These are phyloP conservation scores for Eremothecium gossypii DNA, from an alignment of 1,139 yeast genomes.

Conservation along the genomic window DNA sequence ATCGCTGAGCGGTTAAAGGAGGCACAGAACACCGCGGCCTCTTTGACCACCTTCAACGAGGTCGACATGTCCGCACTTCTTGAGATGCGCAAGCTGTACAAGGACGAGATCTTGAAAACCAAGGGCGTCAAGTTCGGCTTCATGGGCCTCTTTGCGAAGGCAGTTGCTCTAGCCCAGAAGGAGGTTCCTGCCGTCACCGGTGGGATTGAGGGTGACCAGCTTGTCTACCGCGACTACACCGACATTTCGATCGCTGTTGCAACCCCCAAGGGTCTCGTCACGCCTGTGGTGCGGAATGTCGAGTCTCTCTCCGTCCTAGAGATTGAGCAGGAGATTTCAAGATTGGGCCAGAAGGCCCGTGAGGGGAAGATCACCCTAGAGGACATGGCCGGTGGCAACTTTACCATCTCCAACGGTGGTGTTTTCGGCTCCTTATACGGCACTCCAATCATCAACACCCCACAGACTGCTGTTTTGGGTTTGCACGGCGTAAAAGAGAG, in stretches of 20 bases:
- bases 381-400: constrained; percentile 99
- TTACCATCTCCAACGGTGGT: constrained; percentile 98
- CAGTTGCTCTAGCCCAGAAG: constrained; percentile 86
- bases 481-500: constrained; percentile 97
- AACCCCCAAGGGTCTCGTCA: constrained; percentile 97
- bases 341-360: constrained; percentile 87
- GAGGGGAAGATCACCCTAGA: constrained; percentile 93
- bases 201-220: constrained; percentile 88
- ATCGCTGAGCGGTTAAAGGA: constrained; percentile 99
- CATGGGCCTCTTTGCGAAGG: constrained; percentile 98
- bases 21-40: constrained; percentile 98
- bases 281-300: constrained; percentile 96
- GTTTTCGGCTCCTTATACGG: constrained; percentile 97
- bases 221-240: constrained; percentile 92
- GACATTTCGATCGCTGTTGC: constrained; percentile 97
- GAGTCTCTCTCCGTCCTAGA: constrained; percentile 85
- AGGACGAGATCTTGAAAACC: constrained; percentile 91
- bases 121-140: constrained; percentile 94
- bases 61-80: constrained; percentile 90
- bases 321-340: constrained; percentile 76
- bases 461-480: constrained; percentile 97
- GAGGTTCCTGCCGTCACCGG: constrained; percentile 95
- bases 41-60: constrained; percentile 95
- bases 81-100: constrained; percentile 93
- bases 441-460: constrained; percentile 96